Evolutionary conservation across 306 rosid genomes (phyloP), one percentile per base, ranked within the genome.

Genomic region (Rosa lucieae): DNA sequence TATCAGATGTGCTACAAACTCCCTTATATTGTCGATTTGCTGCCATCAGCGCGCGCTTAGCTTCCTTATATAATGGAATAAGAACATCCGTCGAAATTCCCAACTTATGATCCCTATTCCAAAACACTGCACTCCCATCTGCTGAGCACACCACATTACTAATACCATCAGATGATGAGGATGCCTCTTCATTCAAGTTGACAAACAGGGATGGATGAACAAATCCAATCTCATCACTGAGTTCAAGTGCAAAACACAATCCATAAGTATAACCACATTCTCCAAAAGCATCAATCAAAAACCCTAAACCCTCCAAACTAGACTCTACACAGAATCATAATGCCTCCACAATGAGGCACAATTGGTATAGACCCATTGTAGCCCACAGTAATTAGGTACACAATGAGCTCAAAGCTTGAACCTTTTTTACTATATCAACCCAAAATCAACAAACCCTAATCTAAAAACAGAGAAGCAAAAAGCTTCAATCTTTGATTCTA

Each of bases 211-310:
- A 89, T 44, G 93, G 97, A 76, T 92, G 97, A 78, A 95, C 80
- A 85, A 90, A 91, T 67, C 97, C 99, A 70, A 95, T 82, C 83
- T 92, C 98, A 80, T 95, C 97, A 56, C 97, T 93, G 84, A 32
- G 70, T 79, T 78, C 88, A 81, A 82, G 49, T 58, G 52, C 43
- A 79, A 69, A 49, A 77, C 66, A 66, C 61, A 59, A 76, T 6
- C 70, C n/a, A 44, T 67, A 44, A 77, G 47, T 14, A 42, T 8
- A 56, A 69, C 53, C 13, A 53, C 6, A 56, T 29, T 43, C 37
- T 10, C 63, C 70, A 23, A 62, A 51, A 21, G 18, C 52, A 75
- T 63, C 40, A 29, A 43, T 52, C 35, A 75, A 3, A 53, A n/a
- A 13, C 55, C 55, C 55, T 49, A 13, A 49, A 49, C 71, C 63